Evolutionary conservation across 768 basidiomycete species (phyloP).

Genomic region (Lentinula sp.): DNA sequence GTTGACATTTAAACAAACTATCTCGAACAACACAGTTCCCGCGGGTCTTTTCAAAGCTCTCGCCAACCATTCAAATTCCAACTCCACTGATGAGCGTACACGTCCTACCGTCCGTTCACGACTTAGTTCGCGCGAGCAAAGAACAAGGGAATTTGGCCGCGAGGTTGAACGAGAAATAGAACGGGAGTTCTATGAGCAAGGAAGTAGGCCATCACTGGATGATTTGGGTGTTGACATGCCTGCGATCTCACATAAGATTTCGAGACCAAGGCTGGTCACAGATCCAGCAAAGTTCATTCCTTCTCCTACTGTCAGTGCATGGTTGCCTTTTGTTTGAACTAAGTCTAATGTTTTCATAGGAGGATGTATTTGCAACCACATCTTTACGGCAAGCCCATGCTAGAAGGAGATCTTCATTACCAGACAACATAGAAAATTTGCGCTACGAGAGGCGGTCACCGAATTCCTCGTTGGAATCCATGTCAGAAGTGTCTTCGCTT

Average conservation of each 20-base stretch:
- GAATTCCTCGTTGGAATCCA: not conserved
- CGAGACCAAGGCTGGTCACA: conserved; percentile 46
- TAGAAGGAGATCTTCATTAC: conserved; percentile 53
- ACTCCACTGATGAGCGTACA: conserved; percentile 54
- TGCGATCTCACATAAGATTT: conserved; percentile 52
- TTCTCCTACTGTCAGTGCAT: conserved; percentile 12
- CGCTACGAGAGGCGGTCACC: not conserved
- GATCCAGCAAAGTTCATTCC: conserved; percentile 37
- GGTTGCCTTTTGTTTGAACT: not conserved
- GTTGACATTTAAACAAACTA: conserved; percentile 64
- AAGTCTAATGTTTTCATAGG: conserved; percentile 3
- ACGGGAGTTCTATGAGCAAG: conserved; percentile 1
- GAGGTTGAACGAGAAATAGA: conserved; percentile 5
- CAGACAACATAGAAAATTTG: conserved; percentile 23
- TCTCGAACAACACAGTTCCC: conserved; percentile 70
- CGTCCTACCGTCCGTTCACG: conserved; percentile 71
- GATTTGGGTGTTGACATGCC: conserved; percentile 68
- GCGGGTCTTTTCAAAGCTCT: conserved; percentile 84
- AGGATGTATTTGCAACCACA: conserved; percentile 39
- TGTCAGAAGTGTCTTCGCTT: conserved; percentile 21
- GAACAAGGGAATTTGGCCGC: conserved; percentile 1
- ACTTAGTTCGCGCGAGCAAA: conserved; percentile 58
- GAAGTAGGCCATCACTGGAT: conserved; percentile 58
- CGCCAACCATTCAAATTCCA: conserved; percentile 26
- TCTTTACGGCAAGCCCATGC: conserved; percentile 18